Percentiles rank a stretch among this genome's conserved stretches.
phyloP scores from a whole-genome alignment of 2,329 filamentous ascomycete genomes.

The Venturia asperata region DNA sequence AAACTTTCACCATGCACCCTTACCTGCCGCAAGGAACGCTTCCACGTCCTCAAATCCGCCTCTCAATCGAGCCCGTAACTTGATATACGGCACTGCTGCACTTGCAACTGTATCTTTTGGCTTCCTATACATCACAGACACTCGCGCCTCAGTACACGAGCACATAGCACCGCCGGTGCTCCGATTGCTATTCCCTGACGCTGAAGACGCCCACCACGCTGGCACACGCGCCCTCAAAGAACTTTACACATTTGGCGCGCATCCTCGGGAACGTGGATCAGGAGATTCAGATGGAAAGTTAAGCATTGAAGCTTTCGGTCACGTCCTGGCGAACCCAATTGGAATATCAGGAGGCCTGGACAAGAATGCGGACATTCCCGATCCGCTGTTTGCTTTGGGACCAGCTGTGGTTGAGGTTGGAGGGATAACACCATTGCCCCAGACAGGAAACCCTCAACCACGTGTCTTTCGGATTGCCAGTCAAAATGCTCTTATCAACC shows the following conservation, averaged over 20 bases:
- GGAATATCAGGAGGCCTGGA: conserved; percentile 94
- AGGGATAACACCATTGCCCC: conserved; percentile 78
- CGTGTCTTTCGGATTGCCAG: conserved; percentile 80
- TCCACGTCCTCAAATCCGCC: conserved; percentile 10
- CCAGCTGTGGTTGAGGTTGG: conserved; percentile 87
- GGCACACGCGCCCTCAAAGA: conserved; percentile 64
- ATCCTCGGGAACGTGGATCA: conserved; percentile 71
- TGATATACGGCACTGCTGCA: conserved; percentile 49
- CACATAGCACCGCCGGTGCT: conserved; percentile 53
- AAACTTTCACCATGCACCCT: neutral
- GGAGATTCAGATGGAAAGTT: conserved; percentile 38
- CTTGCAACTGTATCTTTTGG: conserved; percentile 40
- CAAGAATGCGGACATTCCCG: conserved; percentile 85
- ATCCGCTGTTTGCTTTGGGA: conserved; percentile 75
- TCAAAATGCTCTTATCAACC: conserved; percentile 84
- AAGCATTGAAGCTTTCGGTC: conserved; percentile 65
- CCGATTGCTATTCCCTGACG: conserved; percentile 61
- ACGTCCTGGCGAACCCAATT: conserved; percentile 73
- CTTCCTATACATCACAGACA: conserved; percentile 49
- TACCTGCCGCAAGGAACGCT: conserved; percentile 13
- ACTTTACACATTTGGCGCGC: conserved; percentile 65
- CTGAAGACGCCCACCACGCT: conserved; percentile 85
- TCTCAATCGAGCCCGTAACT: conserved; percentile 28
- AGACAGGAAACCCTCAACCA: conserved; percentile 79
- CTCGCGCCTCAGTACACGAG: conserved; percentile 47